Conservation (phyloP, 2,329 filamentous ascomycete species). For the Cladosporium sp. region DNA sequence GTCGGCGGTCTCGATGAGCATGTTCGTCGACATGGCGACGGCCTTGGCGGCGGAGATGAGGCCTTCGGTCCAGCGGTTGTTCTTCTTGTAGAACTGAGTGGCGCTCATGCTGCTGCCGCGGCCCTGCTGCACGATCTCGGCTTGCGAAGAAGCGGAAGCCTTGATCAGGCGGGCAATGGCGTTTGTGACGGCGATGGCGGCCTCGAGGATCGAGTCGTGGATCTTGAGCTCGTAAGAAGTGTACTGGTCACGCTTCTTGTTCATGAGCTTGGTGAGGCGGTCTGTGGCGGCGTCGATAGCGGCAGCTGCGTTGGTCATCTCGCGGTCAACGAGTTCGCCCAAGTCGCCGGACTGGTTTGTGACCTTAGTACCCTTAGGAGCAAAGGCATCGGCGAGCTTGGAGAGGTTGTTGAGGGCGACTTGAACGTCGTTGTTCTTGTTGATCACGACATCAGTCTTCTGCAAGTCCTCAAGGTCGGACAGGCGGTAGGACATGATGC, state of each 20-base stretch:
- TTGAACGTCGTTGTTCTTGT: slow-evolving; percentile 94
- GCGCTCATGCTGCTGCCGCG: slow-evolving; percentile 69
- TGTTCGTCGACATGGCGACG: slow-evolving; percentile 89
- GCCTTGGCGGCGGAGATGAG: slow-evolving; percentile 96
- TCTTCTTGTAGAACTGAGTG: slow-evolving; percentile 99
- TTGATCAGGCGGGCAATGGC: slow-evolving; percentile 94
- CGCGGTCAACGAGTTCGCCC: slow-evolving; percentile 86
- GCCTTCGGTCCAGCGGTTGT: slow-evolving; percentile 98
- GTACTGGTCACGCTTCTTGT: slow-evolving; percentile 93
- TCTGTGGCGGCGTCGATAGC: slow-evolving; percentile 91
- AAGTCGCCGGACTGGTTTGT: slow-evolving; percentile 75
- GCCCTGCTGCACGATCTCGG: slow-evolving; percentile 93
- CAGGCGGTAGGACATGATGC: slow-evolving; percentile 86
- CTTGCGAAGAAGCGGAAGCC: slow-evolving; percentile 85
- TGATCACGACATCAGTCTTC: slow-evolving; percentile 96
- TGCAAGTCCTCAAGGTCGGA: slow-evolving; percentile 85
- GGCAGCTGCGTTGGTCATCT: slow-evolving; percentile 88
- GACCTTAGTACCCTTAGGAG: slow-evolving; percentile 76
- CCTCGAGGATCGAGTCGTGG: slow-evolving; percentile 90
- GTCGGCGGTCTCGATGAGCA: slow-evolving; percentile 94
- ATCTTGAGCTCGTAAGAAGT: slow-evolving; percentile 95
- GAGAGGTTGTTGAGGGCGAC: slow-evolving; percentile 90
- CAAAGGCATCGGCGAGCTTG: slow-evolving; percentile 87
- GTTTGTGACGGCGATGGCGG: slow-evolving; percentile 86
- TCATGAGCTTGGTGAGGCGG: slow-evolving; percentile 84